Evolutionary conservation across 805 yeast species (phyloP), one percentile per base, ranked within the genome.

Genomic region (Myxozyma nipponensis): DNA sequence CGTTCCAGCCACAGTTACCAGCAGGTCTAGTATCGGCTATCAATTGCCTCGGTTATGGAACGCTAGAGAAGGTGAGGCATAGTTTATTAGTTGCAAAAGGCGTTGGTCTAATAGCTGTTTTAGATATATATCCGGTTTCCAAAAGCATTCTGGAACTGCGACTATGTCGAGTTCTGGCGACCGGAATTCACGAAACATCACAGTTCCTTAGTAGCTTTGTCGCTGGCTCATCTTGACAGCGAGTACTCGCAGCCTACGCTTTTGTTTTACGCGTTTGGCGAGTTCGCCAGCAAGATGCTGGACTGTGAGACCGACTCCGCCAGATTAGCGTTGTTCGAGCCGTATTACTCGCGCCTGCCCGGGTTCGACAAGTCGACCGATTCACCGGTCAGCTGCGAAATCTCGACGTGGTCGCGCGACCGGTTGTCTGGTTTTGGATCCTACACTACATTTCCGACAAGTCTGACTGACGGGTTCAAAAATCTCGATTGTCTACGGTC

Each of bases 351-450:
- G 13, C 47, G 49, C 6, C 39, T 56, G 13, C 48, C 52, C 1
- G 58, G 62, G 10, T 59, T 36, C 39, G 40, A 50, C 32, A 36
- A 44, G 10, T 28, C 38, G 19, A 13, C 9, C 24, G 54, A 42
- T 18, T 30, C 21, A 21, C 57, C 52, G 28, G 45, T 19, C 30
- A 50, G 51, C 2, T 47, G 59, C 22, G 58, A 62, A 37, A 39
- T 47, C 18, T 63, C 68, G 17, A 51, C 53, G 7, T 65, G 69
- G 69, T 42, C 62, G 9, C 39, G 46, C 32, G 69, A 66, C 41
- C 44, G 52, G 44, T 55, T 34, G 23, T 65, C 69, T 13, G 69
- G 69, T 7, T 59, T 47, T 46, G 69, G 69, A 26, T 59, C 66
- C n/a, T 65, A 66, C 49, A 44, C 62, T 23, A 54, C 56, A 23